A percentile compares a stretch with the other conserved stretches of the same genome.
phyloP scores from a whole-genome alignment of 371 early-diverging fungal species.

The Catenaria anguillulae region DNA sequence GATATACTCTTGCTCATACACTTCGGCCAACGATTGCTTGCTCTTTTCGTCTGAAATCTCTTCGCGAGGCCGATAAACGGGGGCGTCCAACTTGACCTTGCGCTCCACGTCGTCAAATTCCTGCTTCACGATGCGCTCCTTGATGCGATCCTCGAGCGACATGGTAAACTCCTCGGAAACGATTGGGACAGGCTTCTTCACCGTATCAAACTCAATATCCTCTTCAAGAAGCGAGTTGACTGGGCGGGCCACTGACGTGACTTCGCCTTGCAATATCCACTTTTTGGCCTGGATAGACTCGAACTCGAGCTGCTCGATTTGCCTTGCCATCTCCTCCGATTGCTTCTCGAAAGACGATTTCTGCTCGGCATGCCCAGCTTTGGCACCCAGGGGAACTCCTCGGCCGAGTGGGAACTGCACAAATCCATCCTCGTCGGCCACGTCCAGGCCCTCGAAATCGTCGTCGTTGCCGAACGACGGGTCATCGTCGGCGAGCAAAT shows the following conservation, averaged over 20 bases:
- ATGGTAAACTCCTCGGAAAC: slow-evolving; percentile 80
- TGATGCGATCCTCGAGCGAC: slow-evolving; percentile 82
- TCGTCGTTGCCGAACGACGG: not conserved
- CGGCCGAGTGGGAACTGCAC: not conserved
- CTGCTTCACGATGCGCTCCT: slow-evolving; percentile 62
- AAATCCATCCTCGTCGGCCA: not conserved
- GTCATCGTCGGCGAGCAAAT: not conserved
- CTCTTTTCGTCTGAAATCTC: slow-evolving; percentile 69
- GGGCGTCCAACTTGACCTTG: slow-evolving; percentile 35
- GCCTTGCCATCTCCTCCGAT: slow-evolving; percentile 42
- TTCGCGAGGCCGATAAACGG: slow-evolving; percentile 58
- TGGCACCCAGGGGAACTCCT: no score
- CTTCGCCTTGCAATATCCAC: slow-evolving; percentile 84
- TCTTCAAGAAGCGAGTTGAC: slow-evolving; percentile 85
- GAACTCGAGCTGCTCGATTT: slow-evolving; percentile 66
- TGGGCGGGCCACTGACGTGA: slow-evolving; percentile 57
- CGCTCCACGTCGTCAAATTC: slow-evolving; percentile 84
- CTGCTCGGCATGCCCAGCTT: slow-evolving; percentile 16
- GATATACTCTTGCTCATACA: slow-evolving; percentile 81
- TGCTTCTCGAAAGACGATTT: slow-evolving; percentile 60
- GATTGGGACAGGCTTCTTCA: slow-evolving; percentile 69
- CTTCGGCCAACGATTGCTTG: slow-evolving; percentile 70
- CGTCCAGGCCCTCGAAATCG: not conserved
- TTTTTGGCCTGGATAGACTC: slow-evolving; percentile 68
- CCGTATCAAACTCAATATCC: slow-evolving; percentile 72